phyloP scores from a whole-genome alignment of 2,329 filamentous ascomycete genomes.

The Cercospora berteroae region DNA sequence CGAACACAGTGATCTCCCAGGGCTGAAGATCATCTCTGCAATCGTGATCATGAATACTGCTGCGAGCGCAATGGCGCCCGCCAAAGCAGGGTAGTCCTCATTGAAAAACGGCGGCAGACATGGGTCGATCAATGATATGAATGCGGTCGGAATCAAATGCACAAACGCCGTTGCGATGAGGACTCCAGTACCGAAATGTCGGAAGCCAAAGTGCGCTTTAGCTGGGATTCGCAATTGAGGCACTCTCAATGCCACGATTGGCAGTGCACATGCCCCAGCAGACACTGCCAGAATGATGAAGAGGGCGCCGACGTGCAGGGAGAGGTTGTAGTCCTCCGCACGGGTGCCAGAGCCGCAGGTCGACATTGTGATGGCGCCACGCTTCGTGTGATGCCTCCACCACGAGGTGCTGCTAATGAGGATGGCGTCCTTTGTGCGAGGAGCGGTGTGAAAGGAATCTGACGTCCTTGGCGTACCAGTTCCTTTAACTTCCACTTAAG shows the following conservation, averaged over 20 bases:
- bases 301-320: constrained; percentile 55
- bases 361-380: constrained; percentile 27
- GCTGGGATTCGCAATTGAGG: constrained; percentile 57
- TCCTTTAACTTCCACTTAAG: neutral
- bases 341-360: constrained; percentile 49
- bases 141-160: constrained; percentile 59
- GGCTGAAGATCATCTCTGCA: constrained; percentile 54
- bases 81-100: constrained; percentile 69
- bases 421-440: neutral
- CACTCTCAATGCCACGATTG: constrained; percentile 58
- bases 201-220: constrained; percentile 56
- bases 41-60: constrained; percentile 38
- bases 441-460: neutral
- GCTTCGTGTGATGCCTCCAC: neutral
- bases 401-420: neutral
- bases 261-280: constrained; percentile 58
- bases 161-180: constrained; percentile 56
- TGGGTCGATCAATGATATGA: constrained; percentile 57
- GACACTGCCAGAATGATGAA: constrained; percentile 55
- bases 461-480: neutral
- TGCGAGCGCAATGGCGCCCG: constrained; percentile 73
- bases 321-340: constrained; percentile 51
- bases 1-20: constrained; percentile 22
- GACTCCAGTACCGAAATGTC: constrained; percentile 57
- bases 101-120: constrained; percentile 75